Conservation (phyloP, 805 yeast species). For the Metschnikowia hibisci region DNA sequence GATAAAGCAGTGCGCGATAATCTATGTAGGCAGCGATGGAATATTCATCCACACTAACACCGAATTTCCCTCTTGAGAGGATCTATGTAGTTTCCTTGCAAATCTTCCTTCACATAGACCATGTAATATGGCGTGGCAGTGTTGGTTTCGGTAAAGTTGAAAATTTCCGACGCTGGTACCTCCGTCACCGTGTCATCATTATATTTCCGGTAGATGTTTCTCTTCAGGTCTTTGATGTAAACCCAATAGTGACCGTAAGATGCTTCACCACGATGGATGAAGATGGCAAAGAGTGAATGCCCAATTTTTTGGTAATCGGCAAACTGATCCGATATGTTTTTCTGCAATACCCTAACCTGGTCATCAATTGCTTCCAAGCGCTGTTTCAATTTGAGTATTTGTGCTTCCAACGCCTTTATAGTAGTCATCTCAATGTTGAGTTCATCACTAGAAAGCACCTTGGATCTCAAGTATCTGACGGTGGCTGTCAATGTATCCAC, state of each 20-base stretch:
- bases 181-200: slow-evolving; percentile 94
- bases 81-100: slow-evolving; percentile 50
- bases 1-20: background rate
- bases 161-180: slow-evolving; percentile 61
- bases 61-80: slow-evolving; percentile 53
- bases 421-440: slow-evolving; percentile 43
- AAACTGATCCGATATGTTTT: slow-evolving; percentile 57
- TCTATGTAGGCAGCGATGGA: background rate
- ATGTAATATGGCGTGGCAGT: slow-evolving; percentile 93
- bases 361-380: slow-evolving; percentile 42
- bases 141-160: slow-evolving; percentile 62
- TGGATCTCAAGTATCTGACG: slow-evolving; percentile 49
- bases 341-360: slow-evolving; percentile 43
- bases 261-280: slow-evolving; percentile 94
- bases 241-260: slow-evolving; percentile 97
- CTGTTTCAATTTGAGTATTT: slow-evolving; percentile 44
- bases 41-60: background rate
- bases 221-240: slow-evolving; percentile 74
- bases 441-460: slow-evolving; percentile 30
- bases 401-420: slow-evolving; percentile 43
- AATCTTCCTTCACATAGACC: slow-evolving; percentile 70
- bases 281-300: slow-evolving; percentile 83
- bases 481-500: slow-evolving; percentile 51
- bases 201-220: slow-evolving; percentile 75
- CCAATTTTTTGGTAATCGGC: slow-evolving; percentile 58